phyloP scores from a whole-genome alignment of 805 yeast species.

The Candida xiaguanensis region DNA sequence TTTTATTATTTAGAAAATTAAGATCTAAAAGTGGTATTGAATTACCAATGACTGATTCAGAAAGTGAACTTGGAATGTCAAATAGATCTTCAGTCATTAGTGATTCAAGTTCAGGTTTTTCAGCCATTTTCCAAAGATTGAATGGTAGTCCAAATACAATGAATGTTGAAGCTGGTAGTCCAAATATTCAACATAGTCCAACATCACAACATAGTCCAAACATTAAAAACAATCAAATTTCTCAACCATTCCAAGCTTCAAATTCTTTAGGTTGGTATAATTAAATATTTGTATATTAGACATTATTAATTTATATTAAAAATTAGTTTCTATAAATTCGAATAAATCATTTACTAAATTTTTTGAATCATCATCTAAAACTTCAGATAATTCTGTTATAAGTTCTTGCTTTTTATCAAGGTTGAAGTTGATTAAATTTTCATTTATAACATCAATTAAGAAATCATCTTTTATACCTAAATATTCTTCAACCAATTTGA shows the following conservation, averaged over 20 bases:
- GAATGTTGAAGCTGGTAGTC: slow-evolving; percentile 3
- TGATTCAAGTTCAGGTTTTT: slow-evolving; percentile 21
- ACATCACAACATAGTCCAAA: slow-evolving; percentile 3
- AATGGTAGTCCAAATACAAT: slow-evolving; percentile 16
- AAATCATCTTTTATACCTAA: slow-evolving; percentile 53
- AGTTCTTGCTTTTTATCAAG: slow-evolving; percentile 32
- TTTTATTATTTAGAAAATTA: slow-evolving; percentile 50
- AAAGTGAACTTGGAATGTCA: slow-evolving; percentile 28
- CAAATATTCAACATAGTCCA: not conserved
- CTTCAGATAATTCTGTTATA: slow-evolving; percentile 45
- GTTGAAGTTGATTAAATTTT: slow-evolving; percentile 29
- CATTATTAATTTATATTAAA: not conserved
- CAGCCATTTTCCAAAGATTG: slow-evolving; percentile 26
- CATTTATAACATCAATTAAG: slow-evolving; percentile 41
- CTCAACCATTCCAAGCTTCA: slow-evolving; percentile 66
- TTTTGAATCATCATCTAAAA: slow-evolving; percentile 47
- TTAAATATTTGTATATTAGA: not conserved
- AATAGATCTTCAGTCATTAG: slow-evolving; percentile 14
- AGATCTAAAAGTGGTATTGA: slow-evolving; percentile 38
- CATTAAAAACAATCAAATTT: slow-evolving; percentile 36
- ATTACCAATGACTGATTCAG: slow-evolving; percentile 39
- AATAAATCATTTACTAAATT: slow-evolving; percentile 40
- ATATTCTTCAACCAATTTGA: slow-evolving; percentile 45
- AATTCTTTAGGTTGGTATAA: slow-evolving; percentile 68
- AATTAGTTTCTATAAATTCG: slow-evolving; percentile 15